Base-by-base conservation (phyloP, 305 asterid genomes). In the Solanum aculeatissimum region DNA sequence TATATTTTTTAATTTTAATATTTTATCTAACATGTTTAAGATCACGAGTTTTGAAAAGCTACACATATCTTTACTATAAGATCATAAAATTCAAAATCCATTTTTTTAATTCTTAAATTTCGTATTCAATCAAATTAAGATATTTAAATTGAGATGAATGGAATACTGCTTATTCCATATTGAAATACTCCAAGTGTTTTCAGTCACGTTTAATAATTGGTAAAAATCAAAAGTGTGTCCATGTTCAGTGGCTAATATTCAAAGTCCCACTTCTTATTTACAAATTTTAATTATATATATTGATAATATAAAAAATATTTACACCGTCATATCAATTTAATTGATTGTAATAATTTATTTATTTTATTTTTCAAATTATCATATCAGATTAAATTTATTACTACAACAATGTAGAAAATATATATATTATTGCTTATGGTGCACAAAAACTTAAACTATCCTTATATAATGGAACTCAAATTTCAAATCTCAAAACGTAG, bases 161-260 rank as follows among this genome's bases (percentile, higher is more conserved):
- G 29, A 57, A 6, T 14, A 49, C 8, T 49, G 15, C 19, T 1
- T n/a, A 57, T 14, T 63, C 51, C 55, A 42, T 1, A 12, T 12
- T 43, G 47, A 66, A 35, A 25, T 9, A 69, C 13, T 69, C 27
- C 43, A 75, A 49, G 8, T 75, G 10, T 16, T 75, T 49, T 49
- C 45, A 16, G 45, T 27, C 82, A 75, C 27, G 18, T 9, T 27
- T 49, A 47, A 74, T 66, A 77, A 43, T 79, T 83, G 85, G 89
- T 55, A 79, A 82, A 83, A 86, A 88, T 29, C 19, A 72, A 78
- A 25, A 70, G 66, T 69, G 3, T 27, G 7, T 21, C 84, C 95
- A 91, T 91, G 95, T 90, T 92, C 91, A 81, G 68, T 88, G 93
- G 92, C 81, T 90, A 60, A 66, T 82, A 89, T 70, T 89, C n/a